Conservation (phyloP, 2,329 filamentous ascomycete species). For the Stagonosporopsis tanaceti region DNA sequence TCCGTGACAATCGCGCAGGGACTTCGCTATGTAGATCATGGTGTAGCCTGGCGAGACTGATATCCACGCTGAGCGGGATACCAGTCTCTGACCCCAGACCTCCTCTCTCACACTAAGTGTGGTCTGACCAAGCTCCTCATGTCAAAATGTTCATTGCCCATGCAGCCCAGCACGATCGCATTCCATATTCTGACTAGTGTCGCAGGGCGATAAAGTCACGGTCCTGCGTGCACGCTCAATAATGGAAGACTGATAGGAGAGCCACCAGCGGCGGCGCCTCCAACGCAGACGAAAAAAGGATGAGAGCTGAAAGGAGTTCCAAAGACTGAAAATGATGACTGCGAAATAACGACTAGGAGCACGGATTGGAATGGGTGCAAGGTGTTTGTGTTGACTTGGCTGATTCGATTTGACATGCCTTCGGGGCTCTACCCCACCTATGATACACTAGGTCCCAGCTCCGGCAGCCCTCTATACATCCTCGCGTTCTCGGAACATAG, state of each 20-base stretch:
- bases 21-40: no score
- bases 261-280: not conserved
- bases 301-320: not conserved
- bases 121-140: no score
- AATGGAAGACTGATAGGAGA: not conserved
- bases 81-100: no score
- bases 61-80: no score
- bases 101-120: no score
- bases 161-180: not conserved
- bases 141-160: no score
- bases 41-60: no score
- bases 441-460: constrained; percentile 43
- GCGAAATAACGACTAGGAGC: not conserved
- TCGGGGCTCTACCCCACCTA: constrained; percentile 37
- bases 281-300: not conserved
- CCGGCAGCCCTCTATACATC: constrained; percentile 35
- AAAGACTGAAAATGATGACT: not conserved
- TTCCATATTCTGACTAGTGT: no score
- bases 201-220: no score
- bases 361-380: not conserved
- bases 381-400: constrained; percentile 22
- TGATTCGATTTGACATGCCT: constrained; percentile 33
- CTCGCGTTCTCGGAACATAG: constrained; percentile 36
- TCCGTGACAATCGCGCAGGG: no score
- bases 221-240: not conserved